Evolutionary conservation across 140 eudicot species (phyloP).

Genomic region (Erigeron philadelphicus): DNA sequence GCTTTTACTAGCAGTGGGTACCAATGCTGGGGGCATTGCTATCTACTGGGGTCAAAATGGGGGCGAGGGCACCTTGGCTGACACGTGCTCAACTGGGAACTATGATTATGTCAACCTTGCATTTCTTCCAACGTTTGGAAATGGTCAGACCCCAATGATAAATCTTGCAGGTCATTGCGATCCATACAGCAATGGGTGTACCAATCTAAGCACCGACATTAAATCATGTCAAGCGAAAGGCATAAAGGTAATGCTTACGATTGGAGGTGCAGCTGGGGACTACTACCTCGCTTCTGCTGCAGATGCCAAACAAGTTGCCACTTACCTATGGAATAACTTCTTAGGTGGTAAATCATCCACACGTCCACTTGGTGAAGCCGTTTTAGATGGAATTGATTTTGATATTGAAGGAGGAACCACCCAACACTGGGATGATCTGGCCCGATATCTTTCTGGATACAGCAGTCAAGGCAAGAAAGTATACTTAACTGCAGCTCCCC

Average conservation of each 20-base stretch:
- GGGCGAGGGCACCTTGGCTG: constrained; percentile 42
- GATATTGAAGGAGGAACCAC: constrained; percentile 41
- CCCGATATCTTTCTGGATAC: constrained; percentile 31
- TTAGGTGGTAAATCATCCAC: constrained; percentile 34
- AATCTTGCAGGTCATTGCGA: constrained; percentile 56
- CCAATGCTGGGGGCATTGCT: constrained; percentile 43
- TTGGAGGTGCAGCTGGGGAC: constrained; percentile 50
- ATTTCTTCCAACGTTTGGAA: constrained; percentile 42
- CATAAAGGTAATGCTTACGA: constrained; percentile 42
- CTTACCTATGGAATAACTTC: constrained; percentile 45
- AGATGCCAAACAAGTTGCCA: constrained; percentile 36
- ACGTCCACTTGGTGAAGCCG: constrained; percentile 44
- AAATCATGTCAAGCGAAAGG: constrained; percentile 47
- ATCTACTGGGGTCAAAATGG: constrained; percentile 63
- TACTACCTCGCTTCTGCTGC: constrained; percentile 41
- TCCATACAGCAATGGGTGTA: constrained; percentile 45
- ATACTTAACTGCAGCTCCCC: constrained; percentile 48
- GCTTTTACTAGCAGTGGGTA: constrained; percentile 24
- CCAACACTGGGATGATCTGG: constrained; percentile 43
- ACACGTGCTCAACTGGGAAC: constrained; percentile 40
- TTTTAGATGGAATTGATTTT: constrained; percentile 47
- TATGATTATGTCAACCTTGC: constrained; percentile 35
- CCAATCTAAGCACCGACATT: constrained; percentile 33
- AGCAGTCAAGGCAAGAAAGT: constrained; percentile 34
- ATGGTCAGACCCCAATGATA: constrained; percentile 36